These are phyloP conservation scores for Smallanthus sonchifolius DNA, from an alignment of 129 eudicot species.

Conservation along the genomic window DNA sequence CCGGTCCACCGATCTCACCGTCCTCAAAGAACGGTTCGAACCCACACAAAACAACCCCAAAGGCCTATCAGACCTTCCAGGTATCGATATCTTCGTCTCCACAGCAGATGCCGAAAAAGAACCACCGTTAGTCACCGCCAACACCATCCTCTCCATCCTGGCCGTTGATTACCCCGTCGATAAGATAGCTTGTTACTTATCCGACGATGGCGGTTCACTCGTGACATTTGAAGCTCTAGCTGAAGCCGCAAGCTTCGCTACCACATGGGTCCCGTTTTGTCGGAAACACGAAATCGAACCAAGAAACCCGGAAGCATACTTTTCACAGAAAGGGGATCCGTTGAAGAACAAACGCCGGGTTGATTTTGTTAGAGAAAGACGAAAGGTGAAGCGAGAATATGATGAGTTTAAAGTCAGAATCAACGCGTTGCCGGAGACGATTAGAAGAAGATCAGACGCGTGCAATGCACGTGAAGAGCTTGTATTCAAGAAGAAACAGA, in stretches of 20 bases:
- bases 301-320: conserved; percentile 60
- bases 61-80: conserved; percentile 82
- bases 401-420: conserved; percentile 70
- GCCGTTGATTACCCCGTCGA: conserved; percentile 60
- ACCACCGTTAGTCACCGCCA: conserved; percentile 57
- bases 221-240: conserved; percentile 70
- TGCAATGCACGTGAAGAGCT: conserved; percentile 69
- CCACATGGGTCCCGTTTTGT: conserved; percentile 66
- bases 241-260: conserved; percentile 70
- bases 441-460: conserved; percentile 63
- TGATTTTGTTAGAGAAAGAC: conserved; percentile 61
- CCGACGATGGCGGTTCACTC: conserved; percentile 75
- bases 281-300: conserved; percentile 64
- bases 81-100: conserved; percentile 67
- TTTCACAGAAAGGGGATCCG: conserved; percentile 58
- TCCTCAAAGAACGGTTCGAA: conserved; percentile 78
- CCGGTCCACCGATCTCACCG: conserved; percentile 78
- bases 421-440: conserved; percentile 61
- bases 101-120: conserved; percentile 65
- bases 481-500: conserved; percentile 50
- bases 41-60: conserved; percentile 62
- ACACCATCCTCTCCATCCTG: conserved; percentile 51
- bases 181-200: conserved; percentile 56
- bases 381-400: conserved; percentile 66
- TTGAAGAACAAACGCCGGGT: conserved; percentile 57